Evolutionary conservation across 192 early-diverging fungal genomes (phyloP).

Genomic region (Linnemannia exigua): DNA sequence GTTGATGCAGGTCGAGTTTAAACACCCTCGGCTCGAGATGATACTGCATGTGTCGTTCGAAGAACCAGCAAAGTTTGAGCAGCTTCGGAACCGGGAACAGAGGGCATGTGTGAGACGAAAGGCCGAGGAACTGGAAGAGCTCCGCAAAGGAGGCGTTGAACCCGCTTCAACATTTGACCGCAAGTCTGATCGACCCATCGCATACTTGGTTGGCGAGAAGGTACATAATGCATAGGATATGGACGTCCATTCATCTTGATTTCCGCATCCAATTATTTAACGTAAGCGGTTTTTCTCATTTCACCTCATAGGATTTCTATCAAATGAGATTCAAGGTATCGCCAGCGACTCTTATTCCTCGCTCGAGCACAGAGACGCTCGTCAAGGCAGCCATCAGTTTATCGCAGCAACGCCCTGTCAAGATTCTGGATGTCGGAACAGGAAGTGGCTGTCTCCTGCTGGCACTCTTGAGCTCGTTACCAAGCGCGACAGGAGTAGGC

Average conservation of each 20-base stretch:
- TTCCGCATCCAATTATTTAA: neutral
- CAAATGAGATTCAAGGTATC: constrained; percentile 70
- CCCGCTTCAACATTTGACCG: constrained; percentile 29
- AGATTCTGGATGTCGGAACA: constrained; percentile 80
- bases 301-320: constrained; percentile 67
- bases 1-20: constrained; percentile 59
- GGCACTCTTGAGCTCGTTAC: constrained; percentile 59
- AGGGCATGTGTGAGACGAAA: constrained; percentile 63
- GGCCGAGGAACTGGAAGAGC: constrained; percentile 58
- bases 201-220: constrained; percentile 68
- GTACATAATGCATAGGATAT: constrained; percentile 18
- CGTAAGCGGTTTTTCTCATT: constrained; percentile 38
- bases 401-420: neutral
- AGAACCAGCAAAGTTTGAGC: constrained; percentile 69
- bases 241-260: neutral
- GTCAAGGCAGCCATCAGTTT: constrained; percentile 62
- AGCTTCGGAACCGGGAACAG: constrained; percentile 69
- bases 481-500: constrained; percentile 65
- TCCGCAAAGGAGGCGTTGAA: constrained; percentile 53
- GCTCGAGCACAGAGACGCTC: constrained; percentile 76
- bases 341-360: constrained; percentile 77
- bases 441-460: constrained; percentile 81
- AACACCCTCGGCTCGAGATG: constrained; percentile 38
- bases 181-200: constrained; percentile 55
- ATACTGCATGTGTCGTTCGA: constrained; percentile 36